Base-by-base conservation (phyloP, 2,329 filamentous ascomycete species). In the Rhinocladiella similis region DNA sequence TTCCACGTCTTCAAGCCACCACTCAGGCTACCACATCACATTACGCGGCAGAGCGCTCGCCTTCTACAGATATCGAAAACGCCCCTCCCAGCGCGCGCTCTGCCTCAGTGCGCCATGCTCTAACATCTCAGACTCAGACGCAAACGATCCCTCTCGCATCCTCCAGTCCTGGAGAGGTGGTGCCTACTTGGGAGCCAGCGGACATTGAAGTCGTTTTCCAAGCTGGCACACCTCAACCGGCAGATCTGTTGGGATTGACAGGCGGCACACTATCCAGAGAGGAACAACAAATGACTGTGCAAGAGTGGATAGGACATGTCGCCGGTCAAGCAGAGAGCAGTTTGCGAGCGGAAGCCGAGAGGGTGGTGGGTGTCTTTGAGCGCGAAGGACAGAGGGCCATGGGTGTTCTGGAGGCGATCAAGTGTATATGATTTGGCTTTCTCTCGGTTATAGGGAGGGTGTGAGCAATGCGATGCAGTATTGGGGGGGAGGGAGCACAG, bases 211-310 rank as follows among this genome's bases (percentile, higher is more conserved):
- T 81, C 1, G 76, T 94, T 1, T 86, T 94, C 53, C 66, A 75
- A 10, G 68, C 69, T 69, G 56, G 41, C 10, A 78, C 68, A 66
- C 75, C 77, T 10, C 70, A 73, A 13, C 65, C 73, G 12, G 77
- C 80, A 42, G 80, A 81, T 66, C 55, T 67, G 22, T 65, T 72
- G 58, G 70, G 67, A 33, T 25, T 54, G 22, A 55, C 54, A n/a
- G 71, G 62, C 53, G 80, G 86, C 63, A 82, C 82, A 13, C 74
- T 99, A 51, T 87, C 83, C 1, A 88, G 82, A 51, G 83, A 86
- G 0, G 94, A 97, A 76, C 91, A 88, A 77, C 79, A 82, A 36
- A 96, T 99, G 92, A 93, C 86, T 4, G 90, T 97, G 0, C 91
- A 96, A 71, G 86, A 97, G 72, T 99, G 93, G 91, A 88, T 99